Conservation (phyloP, 495 filamentous ascomycete species). For the Tuber umbilicatum region DNA sequence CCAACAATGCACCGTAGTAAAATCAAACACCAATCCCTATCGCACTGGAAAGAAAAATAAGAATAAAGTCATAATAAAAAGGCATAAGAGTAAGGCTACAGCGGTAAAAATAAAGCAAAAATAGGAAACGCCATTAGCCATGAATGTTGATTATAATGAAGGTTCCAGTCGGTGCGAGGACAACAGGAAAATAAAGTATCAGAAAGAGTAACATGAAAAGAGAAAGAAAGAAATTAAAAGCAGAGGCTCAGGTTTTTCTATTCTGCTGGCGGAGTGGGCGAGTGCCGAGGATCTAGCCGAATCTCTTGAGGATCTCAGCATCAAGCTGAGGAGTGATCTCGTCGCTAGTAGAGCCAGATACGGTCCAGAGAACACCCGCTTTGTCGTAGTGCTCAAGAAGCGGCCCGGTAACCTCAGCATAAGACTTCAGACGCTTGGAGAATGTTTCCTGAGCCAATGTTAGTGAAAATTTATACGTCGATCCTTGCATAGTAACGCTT, state of each 20-base stretch:
- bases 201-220: neutral
- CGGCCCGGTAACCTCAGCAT: constrained; percentile 77
- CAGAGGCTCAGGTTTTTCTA: neutral
- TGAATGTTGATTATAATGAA: constrained; percentile 26
- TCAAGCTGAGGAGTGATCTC: constrained; percentile 86
- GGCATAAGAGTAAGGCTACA: constrained; percentile 17
- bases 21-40: constrained; percentile 14
- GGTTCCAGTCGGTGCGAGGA: constrained; percentile 13
- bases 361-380: constrained; percentile 80
- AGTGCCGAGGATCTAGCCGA: constrained; percentile 45
- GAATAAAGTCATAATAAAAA: constrained; percentile 21
- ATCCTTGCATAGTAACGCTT: constrained; percentile 1
- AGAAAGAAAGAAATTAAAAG: neutral
- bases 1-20: constrained; percentile 22
- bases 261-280: neutral
- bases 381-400: constrained; percentile 82
- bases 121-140: constrained; percentile 5
- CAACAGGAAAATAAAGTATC: constrained; percentile 11
- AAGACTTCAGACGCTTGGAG: constrained; percentile 67
- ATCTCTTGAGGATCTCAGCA: constrained; percentile 69
- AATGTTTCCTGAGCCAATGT: constrained; percentile 62
- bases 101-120: neutral
- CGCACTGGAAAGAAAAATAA: constrained; percentile 2
- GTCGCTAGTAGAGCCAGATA: constrained; percentile 79
- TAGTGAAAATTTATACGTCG: constrained; percentile 2